Base-by-base conservation (phyloP, 176 grass and related monocot genomes). In the Aegilops longissima region DNA sequence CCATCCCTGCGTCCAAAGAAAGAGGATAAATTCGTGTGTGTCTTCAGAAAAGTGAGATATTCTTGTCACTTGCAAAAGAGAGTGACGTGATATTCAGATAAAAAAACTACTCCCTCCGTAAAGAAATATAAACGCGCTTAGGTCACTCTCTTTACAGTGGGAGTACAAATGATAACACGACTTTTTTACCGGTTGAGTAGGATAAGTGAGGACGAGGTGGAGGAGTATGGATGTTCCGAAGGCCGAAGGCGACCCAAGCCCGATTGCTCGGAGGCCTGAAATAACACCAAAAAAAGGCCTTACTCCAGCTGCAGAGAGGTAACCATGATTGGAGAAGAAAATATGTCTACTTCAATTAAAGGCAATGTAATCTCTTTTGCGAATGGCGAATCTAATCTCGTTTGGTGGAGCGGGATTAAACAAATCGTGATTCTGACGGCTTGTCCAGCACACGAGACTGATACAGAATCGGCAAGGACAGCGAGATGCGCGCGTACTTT, bases 181-280 rank as follows among this genome's bases (percentile, higher is more conserved):
- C 42, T 3, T 51, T 3, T 18, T 83, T 73, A 93, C 92, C 81
- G 82, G 92, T 78, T 91, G 92, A 80, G 92, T 93, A 77, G 92
- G 76, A 52, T 83, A 88, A 42, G 52, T 88, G 70, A 90, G 79
- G 33, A 76, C 0, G 67, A 93, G 70, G 82, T 93, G 82, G 88
- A 93, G 82, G 61, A 73, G 24, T 5, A 91, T 27, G 7, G 85
- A 25, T 12, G 29, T 54, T 2, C 11, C 0, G 12, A 91, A 21
- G 16, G 92, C 91, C 8, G 21, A 0, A 42, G 12, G 24, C 23
- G 65, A 33, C 3, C 89, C 89, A 8, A 80, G 79, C n/a, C 92
- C 92, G 61, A 93, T 83, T 11, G 86, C 92, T 56, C 86, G 66
- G 4, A 91, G 12, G 30, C 92, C 92, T 93, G 78, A 61, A 83